phyloP scores from a whole-genome alignment of 1,139 yeast genomes.

The Taphrina deformans region DNA sequence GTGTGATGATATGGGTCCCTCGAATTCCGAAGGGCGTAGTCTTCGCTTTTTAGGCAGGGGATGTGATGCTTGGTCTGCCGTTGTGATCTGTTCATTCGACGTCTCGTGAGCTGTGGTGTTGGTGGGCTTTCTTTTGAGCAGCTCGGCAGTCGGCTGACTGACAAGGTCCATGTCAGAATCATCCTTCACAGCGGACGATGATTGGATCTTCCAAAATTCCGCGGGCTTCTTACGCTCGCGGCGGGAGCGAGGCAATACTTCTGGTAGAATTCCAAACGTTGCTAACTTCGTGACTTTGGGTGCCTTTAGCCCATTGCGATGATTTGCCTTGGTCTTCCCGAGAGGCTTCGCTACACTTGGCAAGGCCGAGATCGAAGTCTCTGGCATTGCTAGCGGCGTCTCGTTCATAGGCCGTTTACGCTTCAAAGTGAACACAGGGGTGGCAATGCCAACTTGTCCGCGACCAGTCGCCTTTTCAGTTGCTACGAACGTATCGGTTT shows the following conservation, averaged over 20 bases:
- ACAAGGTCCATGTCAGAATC: neutral
- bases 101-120: neutral
- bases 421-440: conserved; percentile 11
- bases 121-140: neutral
- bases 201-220: conserved; percentile 6
- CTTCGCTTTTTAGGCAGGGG: neutral
- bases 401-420: neutral
- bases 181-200: neutral
- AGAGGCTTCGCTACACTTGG: neutral
- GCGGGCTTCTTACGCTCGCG: conserved; percentile 11
- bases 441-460: neutral
- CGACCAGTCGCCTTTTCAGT: neutral
- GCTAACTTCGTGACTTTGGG: neutral
- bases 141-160: neutral
- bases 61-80: neutral
- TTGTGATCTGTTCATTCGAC: neutral
- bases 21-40: neutral
- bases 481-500: neutral
- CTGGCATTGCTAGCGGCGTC: neutral
- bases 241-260: conserved; percentile 10
- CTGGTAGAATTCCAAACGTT: conserved; percentile 3
- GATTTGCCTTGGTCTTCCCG: neutral
- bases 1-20: neutral
- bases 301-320: neutral
- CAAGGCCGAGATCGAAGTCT: neutral